phyloP scores from a whole-genome alignment of 352 stramenopile species.

The Phytophthora podocarpi region DNA sequence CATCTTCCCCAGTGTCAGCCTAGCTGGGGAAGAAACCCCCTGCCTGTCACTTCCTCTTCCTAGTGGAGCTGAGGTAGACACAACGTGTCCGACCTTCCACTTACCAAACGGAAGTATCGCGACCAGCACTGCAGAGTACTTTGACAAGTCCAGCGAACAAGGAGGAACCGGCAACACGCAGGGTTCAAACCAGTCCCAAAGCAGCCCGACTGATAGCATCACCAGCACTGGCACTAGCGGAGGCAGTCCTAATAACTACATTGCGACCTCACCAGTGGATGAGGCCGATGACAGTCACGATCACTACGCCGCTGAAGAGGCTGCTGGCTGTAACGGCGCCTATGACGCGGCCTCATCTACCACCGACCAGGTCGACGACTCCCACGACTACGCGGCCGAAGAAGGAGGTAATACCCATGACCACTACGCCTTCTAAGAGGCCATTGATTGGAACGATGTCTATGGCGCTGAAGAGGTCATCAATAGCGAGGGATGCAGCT shows the following conservation, averaged over 20 bases:
- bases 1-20: neutral
- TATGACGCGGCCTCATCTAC: neutral
- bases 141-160: neutral
- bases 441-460: too few species aligned
- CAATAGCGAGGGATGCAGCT: neutral
- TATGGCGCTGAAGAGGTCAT: too few species aligned
- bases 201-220: neutral
- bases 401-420: neutral
- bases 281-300: neutral
- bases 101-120: neutral
- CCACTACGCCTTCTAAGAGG: neutral
- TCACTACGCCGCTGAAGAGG: neutral
- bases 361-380: too few species aligned
- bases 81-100: neutral
- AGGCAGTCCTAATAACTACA: neutral
- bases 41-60: slow-evolving; percentile 1
- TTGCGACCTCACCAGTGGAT: too few species aligned
- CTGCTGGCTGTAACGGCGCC: neutral
- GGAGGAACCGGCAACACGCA: too few species aligned
- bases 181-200: neutral
- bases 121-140: neutral
- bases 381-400: too few species aligned
- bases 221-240: neutral
- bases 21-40: neutral
- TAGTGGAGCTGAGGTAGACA: neutral